Evolutionary conservation across 257 asterid species (phyloP).

Genomic region (Ajuga chamaepitys): DNA sequence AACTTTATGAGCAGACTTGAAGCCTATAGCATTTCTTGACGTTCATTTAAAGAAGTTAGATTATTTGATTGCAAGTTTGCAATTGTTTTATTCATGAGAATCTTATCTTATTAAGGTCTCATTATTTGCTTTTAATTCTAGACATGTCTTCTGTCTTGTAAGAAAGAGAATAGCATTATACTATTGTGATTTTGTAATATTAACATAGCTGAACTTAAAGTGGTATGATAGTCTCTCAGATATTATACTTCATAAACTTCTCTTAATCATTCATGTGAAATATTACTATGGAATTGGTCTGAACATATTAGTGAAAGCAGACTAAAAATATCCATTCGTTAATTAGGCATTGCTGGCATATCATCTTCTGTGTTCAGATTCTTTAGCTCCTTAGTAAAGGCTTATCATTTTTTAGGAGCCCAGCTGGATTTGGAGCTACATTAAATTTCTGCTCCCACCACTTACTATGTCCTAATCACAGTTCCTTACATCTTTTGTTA

Average conservation of each 20-base stretch:
- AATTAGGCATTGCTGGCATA: no score
- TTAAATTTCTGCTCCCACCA: neutral
- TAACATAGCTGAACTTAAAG: neutral
- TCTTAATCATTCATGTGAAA: neutral
- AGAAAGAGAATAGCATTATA: neutral
- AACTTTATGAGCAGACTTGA: neutral
- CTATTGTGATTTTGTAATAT: neutral
- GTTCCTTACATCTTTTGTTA: neutral
- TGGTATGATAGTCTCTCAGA: neutral
- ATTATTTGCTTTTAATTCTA: no score
- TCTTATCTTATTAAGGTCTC: neutral
- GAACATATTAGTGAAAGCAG: neutral
- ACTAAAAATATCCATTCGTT: neutral
- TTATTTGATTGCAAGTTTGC: neutral
- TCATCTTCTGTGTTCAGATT: no score
- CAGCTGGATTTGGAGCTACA: no score
- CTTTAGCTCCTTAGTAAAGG: no score
- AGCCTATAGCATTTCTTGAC: neutral
- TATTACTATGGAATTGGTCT: neutral
- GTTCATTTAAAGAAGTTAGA: neutral
- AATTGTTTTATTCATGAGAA: neutral
- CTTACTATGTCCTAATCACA: neutral
- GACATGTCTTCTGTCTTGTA: no score
- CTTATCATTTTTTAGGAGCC: no score
- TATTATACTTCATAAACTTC: no score